These are phyloP conservation scores for Lepidopterella palustris DNA, from an alignment of 495 filamentous ascomycete genomes.

Conservation along the genomic window DNA sequence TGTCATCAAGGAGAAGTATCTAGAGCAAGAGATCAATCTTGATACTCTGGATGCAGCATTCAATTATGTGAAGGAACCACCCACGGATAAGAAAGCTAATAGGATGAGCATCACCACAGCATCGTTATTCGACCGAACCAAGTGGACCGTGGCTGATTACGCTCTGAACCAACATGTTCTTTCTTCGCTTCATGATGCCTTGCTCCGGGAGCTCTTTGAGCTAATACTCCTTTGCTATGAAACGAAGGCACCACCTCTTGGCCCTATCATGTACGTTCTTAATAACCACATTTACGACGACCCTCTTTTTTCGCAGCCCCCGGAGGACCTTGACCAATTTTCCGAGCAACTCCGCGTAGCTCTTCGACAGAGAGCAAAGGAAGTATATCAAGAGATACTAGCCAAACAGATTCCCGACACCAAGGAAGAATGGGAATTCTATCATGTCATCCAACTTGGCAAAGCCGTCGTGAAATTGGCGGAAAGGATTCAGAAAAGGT, in stretches of 20 bases:
- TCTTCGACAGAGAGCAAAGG: slow-evolving; percentile 63
- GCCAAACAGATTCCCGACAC: slow-evolving; percentile 65
- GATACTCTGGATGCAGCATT: slow-evolving; percentile 79
- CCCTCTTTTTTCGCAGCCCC: slow-evolving; percentile 60
- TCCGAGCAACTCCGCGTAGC: slow-evolving; percentile 62
- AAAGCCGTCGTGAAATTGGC: slow-evolving; percentile 75
- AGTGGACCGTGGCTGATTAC: slow-evolving; percentile 79
- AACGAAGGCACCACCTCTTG: slow-evolving; percentile 69
- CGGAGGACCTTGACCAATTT: slow-evolving; percentile 63
- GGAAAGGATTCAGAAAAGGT: slow-evolving; percentile 85
- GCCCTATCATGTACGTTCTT: slow-evolving; percentile 74
- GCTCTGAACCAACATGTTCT: slow-evolving; percentile 69
- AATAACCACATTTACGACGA: slow-evolving; percentile 77
- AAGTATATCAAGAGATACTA: slow-evolving; percentile 66
- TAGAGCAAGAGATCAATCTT: slow-evolving; percentile 75
- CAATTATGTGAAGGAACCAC: slow-evolving; percentile 65
- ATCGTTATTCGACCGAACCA: slow-evolving; percentile 49
- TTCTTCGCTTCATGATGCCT: slow-evolving; percentile 66
- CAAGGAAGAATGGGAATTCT: slow-evolving; percentile 74
- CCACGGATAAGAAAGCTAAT: slow-evolving; percentile 51
- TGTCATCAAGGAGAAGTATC: slow-evolving; percentile 74
- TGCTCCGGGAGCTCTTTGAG: slow-evolving; percentile 84
- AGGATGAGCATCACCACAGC: slow-evolving; percentile 45
- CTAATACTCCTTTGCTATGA: slow-evolving; percentile 84
- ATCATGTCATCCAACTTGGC: slow-evolving; percentile 78